These are phyloP conservation scores for Euphorbia neoarborescens DNA, from an alignment of 441 rosid species.

Conservation along the genomic window DNA sequence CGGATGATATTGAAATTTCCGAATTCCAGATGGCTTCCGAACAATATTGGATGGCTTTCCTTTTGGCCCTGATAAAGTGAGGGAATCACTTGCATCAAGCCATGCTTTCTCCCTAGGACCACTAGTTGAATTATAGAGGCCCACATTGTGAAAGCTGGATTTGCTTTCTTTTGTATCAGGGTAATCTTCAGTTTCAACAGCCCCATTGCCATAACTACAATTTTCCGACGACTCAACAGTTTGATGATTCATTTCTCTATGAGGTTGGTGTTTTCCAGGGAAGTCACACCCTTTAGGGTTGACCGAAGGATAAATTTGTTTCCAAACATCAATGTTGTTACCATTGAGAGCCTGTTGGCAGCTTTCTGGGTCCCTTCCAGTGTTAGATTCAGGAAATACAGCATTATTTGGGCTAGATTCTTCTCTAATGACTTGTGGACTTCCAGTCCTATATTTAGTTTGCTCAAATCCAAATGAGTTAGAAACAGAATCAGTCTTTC, in stretches of 20 bases:
- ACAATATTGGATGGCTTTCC: slow-evolving; percentile 37
- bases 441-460: slow-evolving; percentile 23
- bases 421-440: slow-evolving; percentile 29
- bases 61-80: slow-evolving; percentile 35
- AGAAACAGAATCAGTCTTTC: slow-evolving; percentile 41
- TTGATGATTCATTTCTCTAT: slow-evolving; percentile 32
- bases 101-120: slow-evolving; percentile 32
- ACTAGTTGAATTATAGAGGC: slow-evolving; percentile 28
- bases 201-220: slow-evolving; percentile 31
- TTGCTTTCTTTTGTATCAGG: slow-evolving; percentile 32
- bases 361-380: slow-evolving; percentile 33
- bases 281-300: slow-evolving; percentile 22
- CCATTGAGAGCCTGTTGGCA: slow-evolving; percentile 29
- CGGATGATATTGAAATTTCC: slow-evolving; percentile 82
- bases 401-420: slow-evolving; percentile 31
- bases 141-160: slow-evolving; percentile 30
- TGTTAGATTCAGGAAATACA: slow-evolving; percentile 28
- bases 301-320: slow-evolving; percentile 27
- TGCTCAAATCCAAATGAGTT: slow-evolving; percentile 31
- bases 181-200: slow-evolving; percentile 26
- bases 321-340: slow-evolving; percentile 39
- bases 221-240: slow-evolving; percentile 39
- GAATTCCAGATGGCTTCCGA: slow-evolving; percentile 41
- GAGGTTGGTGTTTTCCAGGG: slow-evolving; percentile 24
- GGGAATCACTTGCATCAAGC: slow-evolving; percentile 41